Evolutionary conservation across 2,329 filamentous ascomycete species (phyloP).

Genomic region (Sphaceloma murrayae): DNA sequence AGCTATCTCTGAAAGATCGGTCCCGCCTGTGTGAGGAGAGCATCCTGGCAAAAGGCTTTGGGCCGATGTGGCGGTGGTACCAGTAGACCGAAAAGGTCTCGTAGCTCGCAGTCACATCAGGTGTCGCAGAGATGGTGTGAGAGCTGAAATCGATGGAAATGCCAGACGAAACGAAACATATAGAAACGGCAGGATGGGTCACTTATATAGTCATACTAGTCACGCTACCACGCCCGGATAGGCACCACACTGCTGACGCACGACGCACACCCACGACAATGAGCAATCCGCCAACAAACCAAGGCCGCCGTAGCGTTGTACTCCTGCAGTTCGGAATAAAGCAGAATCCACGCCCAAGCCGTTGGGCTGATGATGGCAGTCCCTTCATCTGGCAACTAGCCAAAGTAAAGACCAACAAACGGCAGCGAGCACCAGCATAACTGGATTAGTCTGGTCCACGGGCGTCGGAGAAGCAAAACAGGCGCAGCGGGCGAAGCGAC

Average conservation of each 20-base stretch:
- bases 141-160: conserved; percentile 1
- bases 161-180: conserved; percentile 7
- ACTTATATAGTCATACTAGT: conserved; percentile 12
- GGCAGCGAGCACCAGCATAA: conserved; percentile 4
- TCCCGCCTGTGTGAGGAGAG: conserved; percentile 5
- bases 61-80: not conserved
- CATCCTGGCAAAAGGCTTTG: not conserved
- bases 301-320: too few species aligned
- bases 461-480: conserved; percentile 12
- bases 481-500: conserved; percentile 7
- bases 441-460: not conserved
- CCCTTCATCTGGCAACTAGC: not conserved
- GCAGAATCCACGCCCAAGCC: conserved; percentile 1
- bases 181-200: not conserved
- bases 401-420: too few species aligned
- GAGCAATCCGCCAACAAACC: conserved; percentile 9
- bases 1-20: conserved; percentile 27
- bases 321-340: not conserved
- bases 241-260: conserved; percentile 3
- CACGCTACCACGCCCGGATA: too few species aligned
- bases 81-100: not conserved
- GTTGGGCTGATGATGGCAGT: conserved; percentile 1
- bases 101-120: conserved; percentile 4
- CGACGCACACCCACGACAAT: conserved; percentile 4
- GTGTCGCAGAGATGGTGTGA: not conserved